A percentile compares a stretch with the other conserved stretches of the same genome.
These are phyloP conservation scores for Cinnamomum micranthum DNA, from an alignment of 164 flowering plant species.

Conservation along the genomic window DNA sequence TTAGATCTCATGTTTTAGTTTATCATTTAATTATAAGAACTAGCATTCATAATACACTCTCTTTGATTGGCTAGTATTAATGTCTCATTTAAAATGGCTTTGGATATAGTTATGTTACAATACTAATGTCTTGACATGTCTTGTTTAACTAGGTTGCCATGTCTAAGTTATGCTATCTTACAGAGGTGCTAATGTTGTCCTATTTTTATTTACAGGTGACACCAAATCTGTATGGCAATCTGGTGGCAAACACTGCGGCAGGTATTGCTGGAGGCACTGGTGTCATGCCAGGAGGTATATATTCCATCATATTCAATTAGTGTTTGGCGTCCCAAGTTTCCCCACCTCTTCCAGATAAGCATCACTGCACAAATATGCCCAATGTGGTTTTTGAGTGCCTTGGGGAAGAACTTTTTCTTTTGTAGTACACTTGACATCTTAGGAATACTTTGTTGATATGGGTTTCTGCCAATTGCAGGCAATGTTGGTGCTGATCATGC, in stretches of 20 bases:
- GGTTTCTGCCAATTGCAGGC: neutral
- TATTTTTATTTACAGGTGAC: constrained; percentile 54
- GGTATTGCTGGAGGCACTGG: constrained; percentile 98
- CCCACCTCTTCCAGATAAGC: too few species aligned
- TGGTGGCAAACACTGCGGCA: constrained; percentile 87
- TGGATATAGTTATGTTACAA: too few species aligned
- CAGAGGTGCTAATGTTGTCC: neutral
- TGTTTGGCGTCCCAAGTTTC: neutral
- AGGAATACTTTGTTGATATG: neutral
- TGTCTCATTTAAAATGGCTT: too few species aligned
- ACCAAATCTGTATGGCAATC: constrained; percentile 84
- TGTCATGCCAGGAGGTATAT: constrained; percentile 94
- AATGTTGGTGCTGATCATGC: constrained; percentile 18
- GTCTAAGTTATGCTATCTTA: too few species aligned
- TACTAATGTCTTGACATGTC: neutral
- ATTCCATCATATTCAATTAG: neutral
- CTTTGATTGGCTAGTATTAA: too few species aligned
- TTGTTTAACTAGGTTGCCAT: neutral
- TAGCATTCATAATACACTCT: too few species aligned
- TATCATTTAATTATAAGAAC: neutral
- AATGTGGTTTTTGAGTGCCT: too few species aligned
- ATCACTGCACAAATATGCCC: too few species aligned
- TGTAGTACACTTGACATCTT: too few species aligned
- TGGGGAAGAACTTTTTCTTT: too few species aligned
- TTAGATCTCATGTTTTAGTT: neutral